These are phyloP conservation scores for Ustilago sp. DNA, from an alignment of 1,284 basidiomycete genomes.

Conservation along the genomic window DNA sequence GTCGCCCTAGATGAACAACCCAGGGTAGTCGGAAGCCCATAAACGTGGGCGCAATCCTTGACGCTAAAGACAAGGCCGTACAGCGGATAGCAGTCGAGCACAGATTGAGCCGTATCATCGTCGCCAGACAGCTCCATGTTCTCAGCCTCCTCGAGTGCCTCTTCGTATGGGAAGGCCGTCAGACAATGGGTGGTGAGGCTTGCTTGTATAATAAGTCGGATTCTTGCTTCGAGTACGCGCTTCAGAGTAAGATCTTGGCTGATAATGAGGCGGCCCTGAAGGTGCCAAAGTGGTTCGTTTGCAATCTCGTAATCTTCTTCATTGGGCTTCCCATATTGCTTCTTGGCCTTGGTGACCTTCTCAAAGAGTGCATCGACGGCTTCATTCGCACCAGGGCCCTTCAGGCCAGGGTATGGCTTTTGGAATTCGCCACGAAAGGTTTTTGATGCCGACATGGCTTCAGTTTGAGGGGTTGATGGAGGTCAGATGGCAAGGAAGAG, in stretches of 20 bases:
- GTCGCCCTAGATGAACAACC: conserved; percentile 44
- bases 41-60: conserved; percentile 55
- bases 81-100: conserved; percentile 17
- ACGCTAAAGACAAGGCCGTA: conserved; percentile 51
- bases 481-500: not conserved
- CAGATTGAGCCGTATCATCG: not conserved
- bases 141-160: conserved; percentile 13
- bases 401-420: conserved; percentile 26
- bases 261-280: conserved; percentile 1
- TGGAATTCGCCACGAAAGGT: conserved; percentile 26
- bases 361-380: conserved; percentile 30
- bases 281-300: not conserved
- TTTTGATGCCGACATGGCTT: conserved; percentile 14
- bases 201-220: conserved; percentile 30
- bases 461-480: not conserved
- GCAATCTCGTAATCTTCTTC: conserved; percentile 22
- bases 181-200: conserved; percentile 46
- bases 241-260: not conserved
- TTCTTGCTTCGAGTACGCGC: conserved; percentile 25
- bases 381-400: conserved; percentile 11
- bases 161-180: conserved; percentile 35
- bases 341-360: conserved; percentile 16
- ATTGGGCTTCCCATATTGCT: conserved; percentile 15
- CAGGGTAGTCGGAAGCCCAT: conserved; percentile 36
- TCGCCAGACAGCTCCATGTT: not conserved